These are phyloP conservation scores for Podosphaera leucotricha DNA, from an alignment of 2,329 filamentous ascomycete species.

Conservation along the genomic window DNA sequence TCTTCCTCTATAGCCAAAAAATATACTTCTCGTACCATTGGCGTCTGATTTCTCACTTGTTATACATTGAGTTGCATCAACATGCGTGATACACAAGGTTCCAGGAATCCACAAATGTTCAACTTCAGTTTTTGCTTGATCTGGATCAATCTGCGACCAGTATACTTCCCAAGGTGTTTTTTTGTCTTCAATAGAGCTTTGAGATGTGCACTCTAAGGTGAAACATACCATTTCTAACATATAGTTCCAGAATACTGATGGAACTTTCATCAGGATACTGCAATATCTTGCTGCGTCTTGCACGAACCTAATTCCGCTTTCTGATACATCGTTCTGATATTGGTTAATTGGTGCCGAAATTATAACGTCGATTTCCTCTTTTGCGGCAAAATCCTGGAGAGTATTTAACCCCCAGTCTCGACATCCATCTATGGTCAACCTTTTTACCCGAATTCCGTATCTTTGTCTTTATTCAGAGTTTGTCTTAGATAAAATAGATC, in stretches of 20 bases:
- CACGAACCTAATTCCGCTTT: too few relatives aligned
- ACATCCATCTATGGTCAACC: too few relatives aligned
- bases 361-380: too few relatives aligned
- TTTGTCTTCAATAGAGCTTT: not conserved
- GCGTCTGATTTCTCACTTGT: not conserved
- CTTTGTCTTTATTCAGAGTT: not conserved
- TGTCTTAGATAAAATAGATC: not conserved
- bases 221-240: not conserved
- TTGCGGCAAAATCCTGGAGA: too few relatives aligned
- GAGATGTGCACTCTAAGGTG: not conserved
- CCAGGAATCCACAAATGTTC: not conserved
- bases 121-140: not conserved
- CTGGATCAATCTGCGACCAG: slow-evolving; percentile 1
- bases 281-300: not conserved
- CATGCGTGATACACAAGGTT: not conserved
- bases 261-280: not conserved
- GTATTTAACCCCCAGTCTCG: too few relatives aligned
- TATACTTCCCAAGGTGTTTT: slow-evolving; percentile 1
- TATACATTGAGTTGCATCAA: not conserved
- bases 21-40: slow-evolving; percentile 1
- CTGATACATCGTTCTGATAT: too few relatives aligned
- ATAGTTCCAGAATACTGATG: slow-evolving; percentile 1
- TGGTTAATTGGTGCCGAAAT: too few relatives aligned
- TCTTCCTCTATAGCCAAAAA: not conserved
- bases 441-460: not conserved